Evolutionary conservation across 176 grass and related monocot species (phyloP).

Genomic region (Ampelocalamus luodianensis): DNA sequence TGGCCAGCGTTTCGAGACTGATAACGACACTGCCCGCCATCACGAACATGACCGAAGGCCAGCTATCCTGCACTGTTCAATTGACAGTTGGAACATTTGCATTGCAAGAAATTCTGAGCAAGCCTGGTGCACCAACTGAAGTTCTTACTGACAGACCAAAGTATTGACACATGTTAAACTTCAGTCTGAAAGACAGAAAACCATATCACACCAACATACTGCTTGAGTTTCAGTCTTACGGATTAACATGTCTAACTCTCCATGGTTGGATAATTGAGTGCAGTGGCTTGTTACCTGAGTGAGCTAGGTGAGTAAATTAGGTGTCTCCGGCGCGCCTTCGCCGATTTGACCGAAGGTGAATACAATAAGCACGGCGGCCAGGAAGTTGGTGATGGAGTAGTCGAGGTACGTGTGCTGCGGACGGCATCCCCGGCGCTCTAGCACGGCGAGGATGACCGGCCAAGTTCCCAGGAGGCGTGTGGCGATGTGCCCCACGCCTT

Average conservation of each 20-base stretch:
- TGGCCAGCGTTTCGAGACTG: constrained; percentile 82
- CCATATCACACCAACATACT: not conserved
- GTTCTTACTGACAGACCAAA: not conserved
- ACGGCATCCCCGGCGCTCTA: constrained; percentile 79
- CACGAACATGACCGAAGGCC: constrained; percentile 81
- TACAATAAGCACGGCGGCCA: constrained; percentile 76
- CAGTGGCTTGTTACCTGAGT: constrained; percentile 38
- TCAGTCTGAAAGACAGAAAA: not conserved
- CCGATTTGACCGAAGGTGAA: constrained; percentile 83
- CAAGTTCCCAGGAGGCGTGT: constrained; percentile 75
- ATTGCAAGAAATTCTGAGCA: not conserved
- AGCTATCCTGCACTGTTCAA: constrained; percentile 65
- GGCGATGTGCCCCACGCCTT: no score
- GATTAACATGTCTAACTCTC: not conserved
- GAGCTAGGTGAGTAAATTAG: constrained; percentile 91
- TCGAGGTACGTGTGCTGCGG: constrained; percentile 94
- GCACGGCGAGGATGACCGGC: constrained; percentile 87
- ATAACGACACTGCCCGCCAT: constrained; percentile 78
- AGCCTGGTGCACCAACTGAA: not conserved
- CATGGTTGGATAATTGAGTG: not conserved
- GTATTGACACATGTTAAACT: not conserved
- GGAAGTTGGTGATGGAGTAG: constrained; percentile 83
- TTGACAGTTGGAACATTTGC: not conserved
- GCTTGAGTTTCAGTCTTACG: not conserved
- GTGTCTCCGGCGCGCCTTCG: constrained; percentile 52